These are phyloP conservation scores for Eruca vesicaria DNA, from an alignment of 441 rosid genomes.

Conservation along the genomic window DNA sequence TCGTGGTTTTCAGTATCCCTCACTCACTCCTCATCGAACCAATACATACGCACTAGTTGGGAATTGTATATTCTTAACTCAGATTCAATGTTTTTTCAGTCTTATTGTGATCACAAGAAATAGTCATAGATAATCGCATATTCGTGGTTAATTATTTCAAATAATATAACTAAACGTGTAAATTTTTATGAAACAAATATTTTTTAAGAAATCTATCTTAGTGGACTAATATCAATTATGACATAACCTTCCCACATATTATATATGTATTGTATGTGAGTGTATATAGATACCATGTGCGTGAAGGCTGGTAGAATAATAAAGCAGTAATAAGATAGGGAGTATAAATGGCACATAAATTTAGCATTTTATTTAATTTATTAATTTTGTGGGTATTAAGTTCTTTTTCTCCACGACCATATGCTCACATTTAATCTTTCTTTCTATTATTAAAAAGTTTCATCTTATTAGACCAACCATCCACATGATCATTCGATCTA, in stretches of 20 bases:
- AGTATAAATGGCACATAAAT: constrained; percentile 15
- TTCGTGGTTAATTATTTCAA: background rate
- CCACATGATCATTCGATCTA: constrained; percentile 24
- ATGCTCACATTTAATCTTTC: constrained; percentile 21
- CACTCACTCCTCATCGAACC: background rate
- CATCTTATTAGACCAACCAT: constrained; percentile 3
- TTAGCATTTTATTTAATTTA: constrained; percentile 5
- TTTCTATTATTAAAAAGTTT: constrained; percentile 9
- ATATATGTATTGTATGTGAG: too few species aligned
- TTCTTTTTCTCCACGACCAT: constrained; percentile 34
- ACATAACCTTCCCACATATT: too few species aligned
- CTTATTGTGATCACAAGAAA: constrained; percentile 1
- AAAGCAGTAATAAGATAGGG: background rate
- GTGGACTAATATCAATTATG: too few species aligned
- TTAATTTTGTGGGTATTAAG: constrained; percentile 29
- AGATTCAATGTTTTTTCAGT: constrained; percentile 6
- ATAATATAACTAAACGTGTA: background rate
- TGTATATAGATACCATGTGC: too few species aligned
- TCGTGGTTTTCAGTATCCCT: background rate
- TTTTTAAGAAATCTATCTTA: too few species aligned
- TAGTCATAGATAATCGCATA: background rate
- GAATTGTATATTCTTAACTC: constrained; percentile 7
- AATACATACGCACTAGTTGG: constrained; percentile 2
- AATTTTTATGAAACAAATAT: background rate
- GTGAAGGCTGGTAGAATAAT: constrained; percentile 24